Evolutionary conservation across 192 early-diverging fungal genomes (phyloP).

Genomic region (Coemansia sp.): DNA sequence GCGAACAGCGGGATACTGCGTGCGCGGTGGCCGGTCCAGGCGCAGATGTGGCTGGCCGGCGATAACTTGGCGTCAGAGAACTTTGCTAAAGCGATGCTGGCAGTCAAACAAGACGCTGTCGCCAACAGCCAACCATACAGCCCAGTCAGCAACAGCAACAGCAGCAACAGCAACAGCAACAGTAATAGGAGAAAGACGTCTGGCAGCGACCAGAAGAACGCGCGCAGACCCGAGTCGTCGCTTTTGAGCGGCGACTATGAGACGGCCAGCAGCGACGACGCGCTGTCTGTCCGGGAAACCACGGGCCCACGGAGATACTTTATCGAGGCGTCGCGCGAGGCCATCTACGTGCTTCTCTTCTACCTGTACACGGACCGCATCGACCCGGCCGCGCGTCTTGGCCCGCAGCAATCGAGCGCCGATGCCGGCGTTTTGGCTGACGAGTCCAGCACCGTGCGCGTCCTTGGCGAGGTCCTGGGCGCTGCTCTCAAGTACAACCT

Average conservation of each 20-base stretch:
- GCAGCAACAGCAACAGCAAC: not conserved
- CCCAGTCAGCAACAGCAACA: not conserved
- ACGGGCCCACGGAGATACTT: constrained; percentile 36
- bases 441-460: constrained; percentile 29
- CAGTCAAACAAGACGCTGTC: constrained; percentile 8
- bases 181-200: not conserved
- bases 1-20: constrained; percentile 50
- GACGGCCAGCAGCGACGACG: constrained; percentile 16
- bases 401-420: constrained; percentile 49
- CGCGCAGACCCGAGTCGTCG: constrained; percentile 40
- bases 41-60: constrained; percentile 36
- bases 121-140: constrained; percentile 7
- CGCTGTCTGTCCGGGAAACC: constrained; percentile 8
- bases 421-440: constrained; percentile 19
- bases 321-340: constrained; percentile 51
- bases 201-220: not conserved
- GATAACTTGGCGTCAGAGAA: constrained; percentile 6
- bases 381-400: constrained; percentile 67
- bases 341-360: constrained; percentile 64
- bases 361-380: constrained; percentile 69
- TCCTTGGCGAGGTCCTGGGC: constrained; percentile 64
- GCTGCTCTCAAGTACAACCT: constrained; percentile 65
- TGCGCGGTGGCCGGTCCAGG: constrained; percentile 51
- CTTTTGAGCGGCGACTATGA: constrained; percentile 27
- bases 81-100: constrained; percentile 4